Percentiles rank a stretch among this genome's conserved stretches.
These are phyloP conservation scores for Aspergillus sp. DNA, from an alignment of 2,329 filamentous ascomycete species.

Conservation along the genomic window DNA sequence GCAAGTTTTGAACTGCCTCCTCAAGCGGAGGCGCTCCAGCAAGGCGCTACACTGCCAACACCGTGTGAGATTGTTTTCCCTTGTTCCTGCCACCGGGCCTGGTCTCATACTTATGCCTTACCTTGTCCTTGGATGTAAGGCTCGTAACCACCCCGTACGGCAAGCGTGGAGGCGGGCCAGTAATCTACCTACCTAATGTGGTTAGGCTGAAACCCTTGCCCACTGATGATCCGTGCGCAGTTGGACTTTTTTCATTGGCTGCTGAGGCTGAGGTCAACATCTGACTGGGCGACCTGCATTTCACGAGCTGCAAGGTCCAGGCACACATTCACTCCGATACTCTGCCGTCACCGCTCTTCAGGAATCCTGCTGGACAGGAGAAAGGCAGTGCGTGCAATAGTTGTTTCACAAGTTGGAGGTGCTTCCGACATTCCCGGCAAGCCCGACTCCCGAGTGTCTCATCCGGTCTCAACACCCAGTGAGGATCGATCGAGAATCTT, in stretches of 20 bases:
- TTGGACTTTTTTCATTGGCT: background rate
- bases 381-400: background rate
- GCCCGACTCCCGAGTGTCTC: background rate
- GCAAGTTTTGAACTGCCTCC: background rate
- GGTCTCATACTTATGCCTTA: background rate
- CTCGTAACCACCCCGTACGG: background rate
- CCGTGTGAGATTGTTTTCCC: background rate
- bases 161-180: background rate
- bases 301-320: slow-evolving; percentile 5
- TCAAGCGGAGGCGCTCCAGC: background rate
- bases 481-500: slow-evolving; percentile 1
- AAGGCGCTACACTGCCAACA: background rate
- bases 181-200: background rate
- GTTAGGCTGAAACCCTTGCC: background rate
- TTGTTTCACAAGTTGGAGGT: background rate
- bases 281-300: background rate
- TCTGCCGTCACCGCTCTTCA: background rate
- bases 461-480: background rate
- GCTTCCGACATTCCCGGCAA: background rate
- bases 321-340: background rate
- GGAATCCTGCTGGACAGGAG: background rate
- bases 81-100: background rate
- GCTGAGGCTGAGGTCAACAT: background rate
- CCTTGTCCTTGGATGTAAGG: background rate
- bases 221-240: slow-evolving; percentile 3